These are phyloP conservation scores for Termitomyces sp. DNA, from an alignment of 768 basidiomycete species.

Conservation along the genomic window DNA sequence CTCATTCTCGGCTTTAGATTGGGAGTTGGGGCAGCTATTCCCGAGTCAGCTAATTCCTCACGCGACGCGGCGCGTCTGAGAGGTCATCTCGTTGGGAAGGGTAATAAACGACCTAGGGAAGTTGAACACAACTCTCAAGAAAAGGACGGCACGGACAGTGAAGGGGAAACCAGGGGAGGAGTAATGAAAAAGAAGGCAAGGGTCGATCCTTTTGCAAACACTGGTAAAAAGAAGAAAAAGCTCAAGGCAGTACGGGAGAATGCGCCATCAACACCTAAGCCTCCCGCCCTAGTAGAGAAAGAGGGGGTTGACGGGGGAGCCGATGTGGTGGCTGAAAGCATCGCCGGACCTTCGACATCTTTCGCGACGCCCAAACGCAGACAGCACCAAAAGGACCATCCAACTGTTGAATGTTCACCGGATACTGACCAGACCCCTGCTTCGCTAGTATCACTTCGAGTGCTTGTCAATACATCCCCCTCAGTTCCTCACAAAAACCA, in stretches of 20 bases:
- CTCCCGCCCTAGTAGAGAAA: conserved; percentile 1
- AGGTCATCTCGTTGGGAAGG: conserved; percentile 45
- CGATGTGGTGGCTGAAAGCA: neutral
- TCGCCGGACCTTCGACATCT: neutral
- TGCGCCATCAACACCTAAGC: neutral
- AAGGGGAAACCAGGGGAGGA: conserved; percentile 54
- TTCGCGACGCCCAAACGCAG: conserved; percentile 1
- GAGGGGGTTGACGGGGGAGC: neutral
- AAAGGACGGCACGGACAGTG: conserved; percentile 32
- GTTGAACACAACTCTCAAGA: conserved; percentile 27
- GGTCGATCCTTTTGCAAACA: conserved; percentile 50
- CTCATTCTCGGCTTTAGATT: conserved; percentile 36
- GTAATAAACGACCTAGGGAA: conserved; percentile 42
- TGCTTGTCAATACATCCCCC: neutral
- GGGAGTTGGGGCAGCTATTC: conserved; percentile 67
- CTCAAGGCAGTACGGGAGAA: conserved; percentile 9
- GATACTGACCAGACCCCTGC: neutral
- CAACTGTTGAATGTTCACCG: neutral
- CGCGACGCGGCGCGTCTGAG: conserved; percentile 61
- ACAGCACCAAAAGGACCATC: conserved; percentile 4
- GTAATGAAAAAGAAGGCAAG: conserved; percentile 56
- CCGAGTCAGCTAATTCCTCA: conserved; percentile 37
- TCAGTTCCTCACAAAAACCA: neutral
- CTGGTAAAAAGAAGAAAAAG: conserved; percentile 37
- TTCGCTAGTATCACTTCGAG: neutral